phyloP scores from a whole-genome alignment of 1,284 basidiomycete genomes.

The Rhodotorula sp. region DNA sequence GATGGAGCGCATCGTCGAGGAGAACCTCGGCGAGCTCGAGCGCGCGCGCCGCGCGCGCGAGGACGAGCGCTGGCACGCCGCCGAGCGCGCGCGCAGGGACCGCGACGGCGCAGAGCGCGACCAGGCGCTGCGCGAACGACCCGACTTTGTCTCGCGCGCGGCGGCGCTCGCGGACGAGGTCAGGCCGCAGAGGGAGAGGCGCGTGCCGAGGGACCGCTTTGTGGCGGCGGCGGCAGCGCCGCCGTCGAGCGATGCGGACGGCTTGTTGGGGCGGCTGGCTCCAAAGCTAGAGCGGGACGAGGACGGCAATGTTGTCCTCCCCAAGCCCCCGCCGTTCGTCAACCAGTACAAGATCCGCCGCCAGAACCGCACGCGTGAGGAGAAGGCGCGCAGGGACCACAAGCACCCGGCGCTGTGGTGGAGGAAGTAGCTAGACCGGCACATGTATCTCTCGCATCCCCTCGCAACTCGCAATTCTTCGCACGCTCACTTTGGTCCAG shows the following conservation, averaged over 20 bases:
- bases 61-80: slow-evolving; percentile 4
- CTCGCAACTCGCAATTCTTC: background rate
- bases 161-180: slow-evolving; percentile 7
- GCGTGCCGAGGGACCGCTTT: background rate
- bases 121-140: background rate
- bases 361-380: slow-evolving; percentile 13
- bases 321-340: slow-evolving; percentile 23
- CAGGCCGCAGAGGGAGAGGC: background rate
- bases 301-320: slow-evolving; percentile 2
- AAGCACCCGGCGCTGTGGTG: slow-evolving; percentile 29
- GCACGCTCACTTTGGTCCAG: too few relatives aligned
- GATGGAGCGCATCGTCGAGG: slow-evolving; percentile 38
- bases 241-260: too few relatives aligned
- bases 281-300: background rate
- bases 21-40: slow-evolving; percentile 20
- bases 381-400: slow-evolving; percentile 25
- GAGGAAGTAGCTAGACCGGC: background rate
- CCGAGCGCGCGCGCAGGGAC: background rate
- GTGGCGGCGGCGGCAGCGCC: background rate
- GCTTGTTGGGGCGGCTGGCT: background rate
- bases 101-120: background rate
- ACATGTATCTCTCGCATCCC: background rate
- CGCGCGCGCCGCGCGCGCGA: slow-evolving; percentile 2
- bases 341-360: slow-evolving; percentile 35
- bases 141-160: background rate